Percentiles rank a stretch among this genome's conserved stretches.
phyloP scores from a whole-genome alignment of 2,329 filamentous ascomycete species.

The Ilyonectria mors-panacis region DNA sequence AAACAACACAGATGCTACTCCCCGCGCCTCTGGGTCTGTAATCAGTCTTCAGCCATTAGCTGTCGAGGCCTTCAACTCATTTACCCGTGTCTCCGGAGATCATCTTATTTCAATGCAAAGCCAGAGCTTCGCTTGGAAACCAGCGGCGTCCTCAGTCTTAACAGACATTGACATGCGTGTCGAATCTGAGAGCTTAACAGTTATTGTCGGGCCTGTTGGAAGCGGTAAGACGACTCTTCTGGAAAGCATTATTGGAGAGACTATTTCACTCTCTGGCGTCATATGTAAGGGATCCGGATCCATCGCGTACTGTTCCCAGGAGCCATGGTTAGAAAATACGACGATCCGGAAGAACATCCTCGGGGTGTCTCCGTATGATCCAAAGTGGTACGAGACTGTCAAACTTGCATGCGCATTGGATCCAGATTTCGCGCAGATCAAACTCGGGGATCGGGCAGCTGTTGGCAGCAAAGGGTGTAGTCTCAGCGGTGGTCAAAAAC shows the following conservation, averaged over 20 bases:
- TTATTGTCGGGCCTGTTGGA: constrained; percentile 29
- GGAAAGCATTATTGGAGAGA: constrained; percentile 24
- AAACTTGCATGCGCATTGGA: background rate
- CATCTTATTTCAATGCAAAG: background rate
- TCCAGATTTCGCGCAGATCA: background rate
- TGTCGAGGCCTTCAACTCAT: background rate
- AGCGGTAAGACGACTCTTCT: constrained; percentile 31
- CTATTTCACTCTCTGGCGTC: background rate
- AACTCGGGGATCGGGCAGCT: background rate
- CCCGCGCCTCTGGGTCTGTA: background rate
- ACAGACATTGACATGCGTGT: constrained; percentile 27
- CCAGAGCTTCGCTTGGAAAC: background rate
- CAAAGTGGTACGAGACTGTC: background rate
- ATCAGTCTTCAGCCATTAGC: background rate
- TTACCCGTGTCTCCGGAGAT: background rate
- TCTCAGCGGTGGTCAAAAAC: background rate
- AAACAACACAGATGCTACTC: background rate
- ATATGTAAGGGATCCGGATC: background rate
- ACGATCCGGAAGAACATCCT: constrained; percentile 34
- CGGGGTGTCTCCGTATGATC: background rate
- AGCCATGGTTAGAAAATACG: constrained; percentile 26
- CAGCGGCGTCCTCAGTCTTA: constrained; percentile 2
- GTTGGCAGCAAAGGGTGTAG: background rate
- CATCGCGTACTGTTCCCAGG: constrained; percentile 32
- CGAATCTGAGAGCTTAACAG: constrained; percentile 17